These are phyloP conservation scores for Phytophthora melonis DNA, from an alignment of 352 stramenopile genomes.

Conservation along the genomic window DNA sequence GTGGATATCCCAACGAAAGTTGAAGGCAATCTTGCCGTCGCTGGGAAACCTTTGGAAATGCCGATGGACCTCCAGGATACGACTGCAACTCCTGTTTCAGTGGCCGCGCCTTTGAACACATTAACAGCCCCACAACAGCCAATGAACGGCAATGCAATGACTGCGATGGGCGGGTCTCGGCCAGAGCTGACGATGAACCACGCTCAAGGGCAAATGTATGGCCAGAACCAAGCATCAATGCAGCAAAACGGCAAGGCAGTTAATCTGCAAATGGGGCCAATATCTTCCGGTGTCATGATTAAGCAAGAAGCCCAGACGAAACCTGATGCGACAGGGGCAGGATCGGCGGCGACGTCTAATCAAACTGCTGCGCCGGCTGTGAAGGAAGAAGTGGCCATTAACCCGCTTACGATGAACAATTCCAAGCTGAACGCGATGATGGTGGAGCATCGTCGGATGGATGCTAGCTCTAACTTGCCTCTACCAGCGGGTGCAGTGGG, in stretches of 20 bases:
- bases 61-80: conserved; percentile 66
- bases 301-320: conserved; percentile 43
- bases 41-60: conserved; percentile 64
- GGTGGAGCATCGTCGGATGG: conserved; percentile 81
- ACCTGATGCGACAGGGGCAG: background rate
- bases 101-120: conserved; percentile 35
- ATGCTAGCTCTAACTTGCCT: conserved; percentile 51
- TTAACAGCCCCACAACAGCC: conserved; percentile 23
- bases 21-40: conserved; percentile 29
- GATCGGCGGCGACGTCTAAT: background rate
- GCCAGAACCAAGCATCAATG: conserved; percentile 11
- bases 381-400: conserved; percentile 51
- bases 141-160: background rate
- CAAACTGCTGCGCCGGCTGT: conserved; percentile 15
- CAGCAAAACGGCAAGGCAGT: conserved; percentile 3
- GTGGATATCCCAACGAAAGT: conserved; percentile 42
- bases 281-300: conserved; percentile 4
- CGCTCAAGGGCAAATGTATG: conserved; percentile 23
- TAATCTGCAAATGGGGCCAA: conserved; percentile 11
- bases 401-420: conserved; percentile 86
- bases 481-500: conserved; percentile 43
- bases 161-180: conserved; percentile 19
- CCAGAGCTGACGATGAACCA: conserved; percentile 16
- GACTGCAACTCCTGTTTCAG: conserved; percentile 25
- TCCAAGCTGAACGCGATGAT: conserved; percentile 90